Percentiles rank a stretch among this genome's conserved stretches.
Evolutionary conservation across 2,329 filamentous ascomycete genomes (phyloP).

Genomic region (Paecilomyces sp.): DNA sequence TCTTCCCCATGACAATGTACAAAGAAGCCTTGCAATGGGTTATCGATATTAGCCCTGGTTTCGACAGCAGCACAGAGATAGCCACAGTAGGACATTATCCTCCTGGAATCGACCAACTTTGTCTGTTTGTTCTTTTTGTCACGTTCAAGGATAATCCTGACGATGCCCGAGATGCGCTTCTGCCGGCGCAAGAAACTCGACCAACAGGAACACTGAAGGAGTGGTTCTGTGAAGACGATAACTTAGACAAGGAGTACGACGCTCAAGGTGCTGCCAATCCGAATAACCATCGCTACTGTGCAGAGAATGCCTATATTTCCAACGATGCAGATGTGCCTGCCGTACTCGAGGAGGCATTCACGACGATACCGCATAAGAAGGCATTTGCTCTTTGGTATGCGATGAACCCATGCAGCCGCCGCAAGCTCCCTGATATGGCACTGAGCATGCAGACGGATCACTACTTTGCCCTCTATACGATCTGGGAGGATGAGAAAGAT

Average conservation of each 20-base stretch:
- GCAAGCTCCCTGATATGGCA: too few relatives aligned
- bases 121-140: constrained; percentile 7
- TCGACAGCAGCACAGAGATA: constrained; percentile 8
- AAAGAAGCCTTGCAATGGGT: constrained; percentile 41
- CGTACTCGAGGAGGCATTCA: too few relatives aligned
- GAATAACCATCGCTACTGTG: constrained; percentile 39
- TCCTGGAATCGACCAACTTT: constrained; percentile 1
- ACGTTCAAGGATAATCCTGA: constrained; percentile 5
- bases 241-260: constrained; percentile 6
- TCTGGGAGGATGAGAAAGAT: constrained; percentile 16
- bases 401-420: too few relatives aligned
- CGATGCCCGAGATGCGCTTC: constrained; percentile 24
- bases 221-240: constrained; percentile 31
- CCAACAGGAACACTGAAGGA: constrained; percentile 29
- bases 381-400: too few relatives aligned
- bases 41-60: constrained; percentile 25
- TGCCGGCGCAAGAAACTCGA: constrained; percentile 26
- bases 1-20: constrained; percentile 40
- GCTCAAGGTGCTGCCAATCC: constrained; percentile 42
- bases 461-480: too few relatives aligned
- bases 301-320: constrained; percentile 45
- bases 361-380: too few relatives aligned
- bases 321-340: constrained; percentile 25
- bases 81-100: constrained; percentile 5
- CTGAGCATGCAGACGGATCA: too few relatives aligned